Base-by-base conservation (phyloP, 495 filamentous ascomycete species). In the Xanthoparmelia taractica region DNA sequence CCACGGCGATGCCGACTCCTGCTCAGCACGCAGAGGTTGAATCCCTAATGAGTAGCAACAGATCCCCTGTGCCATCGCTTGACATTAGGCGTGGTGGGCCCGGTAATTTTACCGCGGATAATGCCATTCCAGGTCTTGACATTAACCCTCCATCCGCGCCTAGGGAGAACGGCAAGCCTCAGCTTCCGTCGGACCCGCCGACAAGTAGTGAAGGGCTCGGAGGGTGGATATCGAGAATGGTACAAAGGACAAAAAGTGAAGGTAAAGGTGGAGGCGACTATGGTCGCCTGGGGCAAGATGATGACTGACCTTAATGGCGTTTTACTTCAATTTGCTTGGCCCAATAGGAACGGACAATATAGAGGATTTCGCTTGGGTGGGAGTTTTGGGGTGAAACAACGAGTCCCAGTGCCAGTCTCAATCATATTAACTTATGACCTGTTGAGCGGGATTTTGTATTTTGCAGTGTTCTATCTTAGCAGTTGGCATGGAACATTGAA, bases 61-160 rank as follows among this genome's bases (percentile, higher is more conserved):
- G 78, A 34, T 96, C 92, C 13, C 92, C 91, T 31, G 84, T 92
- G 2, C 86, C 89, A 18, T 89, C 85, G 0, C 82, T 94, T 59
- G 87, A 92, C 71, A 82, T 92, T 59, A 84, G 86, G 58, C 75
- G 82, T 41, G 78, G 77, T 10, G 74, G 74, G 66, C 61, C 67
- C 8, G 60, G 69, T 12, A 76, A 78, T 56, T 73, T 80, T 58
- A 79, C 82, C 18, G 69, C 81, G 18, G 85, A 85, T 31, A 85
- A 75, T 66, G 82, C 84, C 23, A 88, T 90, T 62, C 87, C 89
- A 8, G 85, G 85, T 13, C 78, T 91, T 41, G 85, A 90, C 68
- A 87, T 92, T 58, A 79, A 88, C 50, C 87, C 87, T 5, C 87
- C 89, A 1, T 77, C 79, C 57, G 74, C 82, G 4, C 70, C 72